phyloP scores from a whole-genome alignment of 805 yeast genomes.

The Myxozyma nipponensis region DNA sequence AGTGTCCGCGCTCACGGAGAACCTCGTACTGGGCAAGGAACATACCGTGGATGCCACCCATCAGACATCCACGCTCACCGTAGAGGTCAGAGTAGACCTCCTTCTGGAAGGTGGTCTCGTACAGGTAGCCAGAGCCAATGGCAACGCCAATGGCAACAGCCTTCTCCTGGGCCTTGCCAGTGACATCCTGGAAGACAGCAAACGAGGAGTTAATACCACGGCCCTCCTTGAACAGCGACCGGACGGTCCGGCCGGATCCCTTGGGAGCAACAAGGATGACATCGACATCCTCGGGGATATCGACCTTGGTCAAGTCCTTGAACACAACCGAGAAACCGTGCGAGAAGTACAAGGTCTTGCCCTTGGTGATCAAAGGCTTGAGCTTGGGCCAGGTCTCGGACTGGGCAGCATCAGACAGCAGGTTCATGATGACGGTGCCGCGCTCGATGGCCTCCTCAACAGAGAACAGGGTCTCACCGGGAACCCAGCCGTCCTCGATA shows the following conservation, averaged over 20 bases:
- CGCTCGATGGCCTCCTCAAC: constrained; percentile 87
- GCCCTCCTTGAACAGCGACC: constrained; percentile 99
- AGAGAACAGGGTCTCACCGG: constrained; percentile 96
- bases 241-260: constrained; percentile 99
- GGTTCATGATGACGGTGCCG: constrained; percentile 96
- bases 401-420: constrained; percentile 98
- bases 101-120: constrained; percentile 98
- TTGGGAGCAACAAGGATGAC: constrained; percentile 99
- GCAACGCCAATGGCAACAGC: constrained; percentile 98
- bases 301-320: constrained; percentile 95
- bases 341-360: constrained; percentile 96
- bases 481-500: constrained; percentile 99
- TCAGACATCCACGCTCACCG: constrained; percentile 99
- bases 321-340: constrained; percentile 99
- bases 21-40: constrained; percentile 99
- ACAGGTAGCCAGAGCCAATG: constrained; percentile 99
- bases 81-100: constrained; percentile 98
- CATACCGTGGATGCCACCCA: constrained; percentile 99
- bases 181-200: constrained; percentile 99
- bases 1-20: constrained; percentile 98
- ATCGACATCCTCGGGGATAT: constrained; percentile 89
- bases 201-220: constrained; percentile 99
- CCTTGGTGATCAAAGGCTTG: constrained; percentile 91
- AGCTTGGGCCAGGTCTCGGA: constrained; percentile 92
- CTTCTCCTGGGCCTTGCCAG: constrained; percentile 99